These are phyloP conservation scores for Kodamaea hsintzibuensis DNA, from an alignment of 805 yeast species.

Conservation along the genomic window DNA sequence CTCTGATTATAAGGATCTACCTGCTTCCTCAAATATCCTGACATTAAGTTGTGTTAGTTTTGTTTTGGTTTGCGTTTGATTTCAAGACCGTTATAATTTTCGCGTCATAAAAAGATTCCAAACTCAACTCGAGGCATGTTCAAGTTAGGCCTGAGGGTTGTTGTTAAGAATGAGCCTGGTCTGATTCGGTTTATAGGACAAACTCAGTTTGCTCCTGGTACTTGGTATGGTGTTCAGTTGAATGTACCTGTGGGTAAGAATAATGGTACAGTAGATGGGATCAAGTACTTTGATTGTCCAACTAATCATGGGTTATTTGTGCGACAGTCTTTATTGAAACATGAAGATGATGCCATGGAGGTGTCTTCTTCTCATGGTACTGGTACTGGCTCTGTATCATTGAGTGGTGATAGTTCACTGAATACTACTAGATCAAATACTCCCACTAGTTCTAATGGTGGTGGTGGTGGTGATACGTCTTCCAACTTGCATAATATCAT, in stretches of 20 bases:
- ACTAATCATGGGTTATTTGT: conserved; percentile 50
- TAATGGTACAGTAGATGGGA: conserved; percentile 48
- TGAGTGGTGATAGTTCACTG: not conserved
- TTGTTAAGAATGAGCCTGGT: conserved; percentile 44
- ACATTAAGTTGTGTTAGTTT: conserved; percentile 4
- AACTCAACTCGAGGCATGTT: not conserved
- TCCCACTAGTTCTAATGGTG: not conserved
- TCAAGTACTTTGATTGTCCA: conserved; percentile 42
- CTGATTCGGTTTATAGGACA: conserved; percentile 50
- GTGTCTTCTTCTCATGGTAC: not conserved
- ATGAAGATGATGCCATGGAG: conserved; percentile 1
- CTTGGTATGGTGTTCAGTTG: conserved; percentile 53
- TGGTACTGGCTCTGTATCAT: not conserved
- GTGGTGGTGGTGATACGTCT: no score
- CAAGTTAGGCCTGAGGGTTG: conserved; percentile 32
- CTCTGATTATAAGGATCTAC: conserved; percentile 6
- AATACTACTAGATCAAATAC: conserved; percentile 3
- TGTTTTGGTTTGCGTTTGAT: not conserved
- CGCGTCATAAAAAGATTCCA: not conserved
- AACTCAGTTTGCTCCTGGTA: conserved; percentile 60
- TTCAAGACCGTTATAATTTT: not conserved
- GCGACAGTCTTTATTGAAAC: conserved; percentile 32
- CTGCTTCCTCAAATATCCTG: conserved; percentile 9
- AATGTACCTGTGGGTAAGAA: conserved; percentile 45
- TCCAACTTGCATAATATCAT: conserved; percentile 27